Percentiles rank a stretch among this genome's conserved stretches.
Conservation (phyloP, 2,329 filamentous ascomycete species). For the Calonectria honghensis region DNA sequence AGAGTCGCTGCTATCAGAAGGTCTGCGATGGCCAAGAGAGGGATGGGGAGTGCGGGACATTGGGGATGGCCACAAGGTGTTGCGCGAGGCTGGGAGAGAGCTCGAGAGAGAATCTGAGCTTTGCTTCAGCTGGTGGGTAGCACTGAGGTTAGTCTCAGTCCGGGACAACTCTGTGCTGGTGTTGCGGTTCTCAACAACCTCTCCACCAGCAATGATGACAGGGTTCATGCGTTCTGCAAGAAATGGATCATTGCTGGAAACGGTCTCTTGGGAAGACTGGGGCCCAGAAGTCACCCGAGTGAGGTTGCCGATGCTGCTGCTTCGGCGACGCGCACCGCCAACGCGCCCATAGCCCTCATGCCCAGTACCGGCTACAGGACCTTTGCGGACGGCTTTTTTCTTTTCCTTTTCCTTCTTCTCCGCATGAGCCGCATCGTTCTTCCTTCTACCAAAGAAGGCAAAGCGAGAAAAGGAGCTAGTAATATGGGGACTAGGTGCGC, state of each 20-base stretch:
- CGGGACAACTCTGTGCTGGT: conserved; percentile 68
- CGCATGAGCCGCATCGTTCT: conserved; percentile 68
- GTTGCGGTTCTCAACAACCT: conserved; percentile 77
- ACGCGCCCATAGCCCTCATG: conserved; percentile 89
- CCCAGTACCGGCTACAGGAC: conserved; percentile 92
- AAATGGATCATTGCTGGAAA: conserved; percentile 73
- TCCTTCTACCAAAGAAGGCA: conserved; percentile 85
- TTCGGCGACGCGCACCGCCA: conserved; percentile 77
- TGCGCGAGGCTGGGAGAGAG: conserved; percentile 63
- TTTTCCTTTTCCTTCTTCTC: conserved; percentile 72
- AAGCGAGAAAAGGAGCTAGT: conserved; percentile 80
- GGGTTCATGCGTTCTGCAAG: conserved; percentile 78
- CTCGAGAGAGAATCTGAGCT: conserved; percentile 64
- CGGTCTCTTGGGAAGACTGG: conserved; percentile 71
- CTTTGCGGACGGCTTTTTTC: conserved; percentile 74
- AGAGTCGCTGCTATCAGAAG: conserved; percentile 75
- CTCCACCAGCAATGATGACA: conserved; percentile 79
- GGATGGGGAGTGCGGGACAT: conserved; percentile 63
- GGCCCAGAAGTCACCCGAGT: conserved; percentile 66
- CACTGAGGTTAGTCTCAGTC: conserved; percentile 71
- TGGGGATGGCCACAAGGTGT: conserved; percentile 73
- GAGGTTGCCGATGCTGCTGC: conserved; percentile 73
- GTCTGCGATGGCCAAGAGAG: conserved; percentile 60
- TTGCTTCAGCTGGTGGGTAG: conserved; percentile 62
- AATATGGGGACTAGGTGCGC: conserved; percentile 72